Evolutionary conservation across 345 rosid species (phyloP).

Genomic region (Pelargonium nanum): DNA sequence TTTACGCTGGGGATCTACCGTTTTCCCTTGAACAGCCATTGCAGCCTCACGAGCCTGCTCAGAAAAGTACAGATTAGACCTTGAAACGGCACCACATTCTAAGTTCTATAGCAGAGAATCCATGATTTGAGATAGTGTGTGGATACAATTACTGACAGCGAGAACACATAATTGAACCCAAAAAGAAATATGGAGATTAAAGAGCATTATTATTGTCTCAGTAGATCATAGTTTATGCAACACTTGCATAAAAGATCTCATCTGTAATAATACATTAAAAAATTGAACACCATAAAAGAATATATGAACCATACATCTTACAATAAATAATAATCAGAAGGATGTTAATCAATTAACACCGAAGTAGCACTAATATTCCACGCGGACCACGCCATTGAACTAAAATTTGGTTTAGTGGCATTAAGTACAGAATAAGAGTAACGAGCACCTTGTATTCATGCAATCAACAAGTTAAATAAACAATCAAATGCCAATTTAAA

Average conservation of each 20-base stretch:
- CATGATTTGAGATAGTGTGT: neutral
- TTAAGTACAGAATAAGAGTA: neutral
- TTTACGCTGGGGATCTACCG: slow-evolving; percentile 86
- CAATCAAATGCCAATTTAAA: neutral
- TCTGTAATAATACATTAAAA: neutral
- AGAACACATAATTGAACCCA: too few relatives aligned
- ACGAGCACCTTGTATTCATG: neutral
- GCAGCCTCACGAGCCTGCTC: slow-evolving; percentile 91
- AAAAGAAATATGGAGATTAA: too few relatives aligned
- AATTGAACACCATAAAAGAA: neutral
- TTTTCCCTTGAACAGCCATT: slow-evolving; percentile 75
- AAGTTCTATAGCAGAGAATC: neutral
- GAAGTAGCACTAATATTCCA: too few relatives aligned
- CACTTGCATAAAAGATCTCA: neutral
- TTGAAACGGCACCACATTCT: neutral
- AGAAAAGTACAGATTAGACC: slow-evolving; percentile 2
- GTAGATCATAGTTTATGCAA: too few relatives aligned
- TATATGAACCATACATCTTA: neutral
- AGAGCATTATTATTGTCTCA: too few relatives aligned
- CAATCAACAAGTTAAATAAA: neutral
- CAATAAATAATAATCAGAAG: too few relatives aligned
- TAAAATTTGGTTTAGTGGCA: too few relatives aligned
- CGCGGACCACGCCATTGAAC: too few relatives aligned
- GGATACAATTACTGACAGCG: too few relatives aligned
- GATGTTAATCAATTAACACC: too few relatives aligned